phyloP scores from a whole-genome alignment of 345 rosid genomes.

The Eutrema yunnanense region DNA sequence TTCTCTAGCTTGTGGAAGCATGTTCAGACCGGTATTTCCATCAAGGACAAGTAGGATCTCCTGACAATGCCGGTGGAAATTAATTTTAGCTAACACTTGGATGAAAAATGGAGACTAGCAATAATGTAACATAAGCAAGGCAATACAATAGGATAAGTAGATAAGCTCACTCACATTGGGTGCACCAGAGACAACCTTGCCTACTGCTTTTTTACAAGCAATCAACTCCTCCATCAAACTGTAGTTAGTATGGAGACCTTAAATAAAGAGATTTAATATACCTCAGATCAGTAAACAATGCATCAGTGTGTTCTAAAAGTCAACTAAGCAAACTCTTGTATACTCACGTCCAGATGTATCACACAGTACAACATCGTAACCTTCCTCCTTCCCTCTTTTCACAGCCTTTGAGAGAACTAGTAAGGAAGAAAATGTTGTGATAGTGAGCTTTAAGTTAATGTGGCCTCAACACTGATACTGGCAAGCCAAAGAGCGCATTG shows the following conservation, averaged over 20 bases:
- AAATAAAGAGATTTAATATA: neutral
- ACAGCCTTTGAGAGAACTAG: constrained; percentile 94
- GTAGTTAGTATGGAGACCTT: constrained; percentile 95
- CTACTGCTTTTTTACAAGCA: constrained; percentile 83
- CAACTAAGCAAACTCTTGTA: constrained; percentile 7
- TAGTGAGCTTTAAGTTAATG: neutral
- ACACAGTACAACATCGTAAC: constrained; percentile 80
- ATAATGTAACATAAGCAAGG: neutral
- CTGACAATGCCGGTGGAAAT: constrained; percentile 31
- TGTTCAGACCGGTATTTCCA: constrained; percentile 94
- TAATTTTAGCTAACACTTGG: neutral
- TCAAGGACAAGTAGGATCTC: constrained; percentile 92
- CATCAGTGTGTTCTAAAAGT: neutral
- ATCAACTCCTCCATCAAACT: constrained; percentile 93
- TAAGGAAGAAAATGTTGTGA: constrained; percentile 49
- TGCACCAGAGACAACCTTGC: constrained; percentile 73
- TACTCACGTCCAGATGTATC: constrained; percentile 97
- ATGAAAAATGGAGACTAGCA: neutral
- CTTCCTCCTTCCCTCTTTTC: constrained; percentile 81
- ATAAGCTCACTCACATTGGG: constrained; percentile 74
- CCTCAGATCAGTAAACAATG: constrained; percentile 17
- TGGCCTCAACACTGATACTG: neutral
- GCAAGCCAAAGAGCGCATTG: neutral
- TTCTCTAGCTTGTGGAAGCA: constrained; percentile 99
- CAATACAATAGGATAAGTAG: neutral